Evolutionary conservation across 345 rosid genomes (phyloP), one percentile per base, ranked within the genome.

Genomic region (Dimocarpus longan): DNA sequence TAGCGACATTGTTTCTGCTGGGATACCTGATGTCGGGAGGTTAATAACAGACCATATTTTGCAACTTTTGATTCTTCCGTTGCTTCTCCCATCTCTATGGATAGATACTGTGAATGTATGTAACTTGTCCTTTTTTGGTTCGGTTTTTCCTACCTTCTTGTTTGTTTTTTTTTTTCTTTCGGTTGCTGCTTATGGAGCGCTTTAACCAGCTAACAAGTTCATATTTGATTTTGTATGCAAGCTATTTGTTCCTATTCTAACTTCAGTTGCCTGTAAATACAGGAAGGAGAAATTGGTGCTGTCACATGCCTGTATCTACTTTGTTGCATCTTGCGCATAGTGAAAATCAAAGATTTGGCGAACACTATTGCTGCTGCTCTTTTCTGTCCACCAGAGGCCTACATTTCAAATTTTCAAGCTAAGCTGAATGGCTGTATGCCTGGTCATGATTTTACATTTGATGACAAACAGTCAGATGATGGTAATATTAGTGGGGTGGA

Each of bases 291-390:
- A 78, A 76, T 92, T 59, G 91, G 91, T 80, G 88, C 98, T 42
- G 79, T 88, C 84, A 93, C 98, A 80, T 93, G 97, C 68, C 87
- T 97, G 76, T 94, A 94, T 85, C 84, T 94, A 79, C 93, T 97
- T 79, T 97, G 96, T 75, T 93, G 98, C 95, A 97, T 97, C 87
- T 83, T 97, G 85, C 93, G 91, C 85, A 89, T 97, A 71, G 93
- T 97, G 77, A 94, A 97, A 86, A 97, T 93, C 85, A 97, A 91
- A 88, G 98, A 97, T 86, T 82, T 97, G 98, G 95, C 97, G 21
- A 97, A 97, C 81, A 85, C 87, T 76, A 87, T 94, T 88, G 95
- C 98, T 80, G 96, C 95, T 84, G 93, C 95, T 63, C 88, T 94
- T 86, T 91, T 97, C 79, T 91, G 88, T 85, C 90, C 90, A 16